Evolutionary conservation across 371 early-diverging fungal species (phyloP), one percentile per base, ranked within the genome.

Genomic region (Actinomortierella wolfii): DNA sequence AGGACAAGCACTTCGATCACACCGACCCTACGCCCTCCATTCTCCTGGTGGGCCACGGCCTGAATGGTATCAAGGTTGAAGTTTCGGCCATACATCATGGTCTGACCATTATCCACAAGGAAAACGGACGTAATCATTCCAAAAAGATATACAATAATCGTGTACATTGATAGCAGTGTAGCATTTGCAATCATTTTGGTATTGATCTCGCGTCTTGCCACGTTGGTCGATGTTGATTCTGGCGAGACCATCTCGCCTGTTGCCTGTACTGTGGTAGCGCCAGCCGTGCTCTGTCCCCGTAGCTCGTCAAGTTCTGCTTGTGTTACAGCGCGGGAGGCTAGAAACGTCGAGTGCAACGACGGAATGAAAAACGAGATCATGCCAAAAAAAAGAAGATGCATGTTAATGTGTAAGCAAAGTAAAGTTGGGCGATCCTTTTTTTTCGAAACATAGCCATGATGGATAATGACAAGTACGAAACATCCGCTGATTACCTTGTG

Each of bases 121-220:
- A 71, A 71, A 1, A 71, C 66, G 8, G 71, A 71, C 1, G 71
- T 71, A 49, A 71, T 56, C 49, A 71, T 39, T 2, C 71, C 71
- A 51, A 71, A 61, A 3, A 71, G 48, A 18, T 71, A 71, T 1
- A 61, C 71, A 8, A 71, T 56, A 47, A 71, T 71, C 28, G 71
- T 71, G 50, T 71, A 71, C 65, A 71, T 59, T 15, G 71, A 71
- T 23, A 71, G 55, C 13, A 65, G 48, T 2, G 71, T 71, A 43
- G 65, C 71, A 25, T 71, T 65, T 5, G 71, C 56, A 47, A 71
- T 61, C 52, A 59, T 50, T 3, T 57, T 64, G 58, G 65, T 71
- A 57, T 51, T 54, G 34, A 65, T 66, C 29, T 53, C 57, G 58
- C 49, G 65, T 53, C 48, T 57, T 43, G 64, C 11, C 7, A 49